phyloP scores from a whole-genome alignment of 225 moss, liverwort and hornwort species.

The Ulota crispa region DNA sequence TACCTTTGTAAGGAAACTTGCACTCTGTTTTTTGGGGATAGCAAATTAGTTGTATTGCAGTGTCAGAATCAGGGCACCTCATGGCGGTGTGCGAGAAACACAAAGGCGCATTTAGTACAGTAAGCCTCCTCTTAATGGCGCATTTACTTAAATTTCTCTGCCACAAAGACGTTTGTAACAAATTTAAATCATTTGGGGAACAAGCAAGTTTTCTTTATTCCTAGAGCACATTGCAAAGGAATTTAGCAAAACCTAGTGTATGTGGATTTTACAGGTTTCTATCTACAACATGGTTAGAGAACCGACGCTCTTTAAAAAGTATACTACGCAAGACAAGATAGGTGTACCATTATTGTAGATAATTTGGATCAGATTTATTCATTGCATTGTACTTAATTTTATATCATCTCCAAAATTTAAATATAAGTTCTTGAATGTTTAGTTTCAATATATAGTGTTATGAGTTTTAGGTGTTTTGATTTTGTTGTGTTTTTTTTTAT shows the following conservation, averaged over 20 bases:
- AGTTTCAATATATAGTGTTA: not conserved
- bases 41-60: constrained; percentile 46
- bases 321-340: constrained; percentile 8
- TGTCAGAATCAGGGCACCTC: constrained; percentile 48
- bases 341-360: not conserved
- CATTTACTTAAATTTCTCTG: not conserved
- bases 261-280: constrained; percentile 23
- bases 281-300: constrained; percentile 27
- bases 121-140: constrained; percentile 16
- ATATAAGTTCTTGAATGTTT: not conserved
- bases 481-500: not conserved
- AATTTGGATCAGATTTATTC: not conserved
- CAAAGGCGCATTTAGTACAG: constrained; percentile 52
- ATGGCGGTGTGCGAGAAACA: constrained; percentile 72
- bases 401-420: not conserved
- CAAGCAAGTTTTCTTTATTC: too few relatives aligned
- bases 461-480: not conserved
- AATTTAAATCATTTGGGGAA: too few relatives aligned
- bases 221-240: too few relatives aligned
- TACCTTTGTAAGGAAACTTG: not conserved
- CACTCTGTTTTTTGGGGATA: not conserved
- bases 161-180: too few relatives aligned
- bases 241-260: not conserved
- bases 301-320: not conserved
- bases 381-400: not conserved